These are phyloP conservation scores for Aspergillus sojae DNA, from an alignment of 2,329 filamentous ascomycete genomes.

Conservation along the genomic window DNA sequence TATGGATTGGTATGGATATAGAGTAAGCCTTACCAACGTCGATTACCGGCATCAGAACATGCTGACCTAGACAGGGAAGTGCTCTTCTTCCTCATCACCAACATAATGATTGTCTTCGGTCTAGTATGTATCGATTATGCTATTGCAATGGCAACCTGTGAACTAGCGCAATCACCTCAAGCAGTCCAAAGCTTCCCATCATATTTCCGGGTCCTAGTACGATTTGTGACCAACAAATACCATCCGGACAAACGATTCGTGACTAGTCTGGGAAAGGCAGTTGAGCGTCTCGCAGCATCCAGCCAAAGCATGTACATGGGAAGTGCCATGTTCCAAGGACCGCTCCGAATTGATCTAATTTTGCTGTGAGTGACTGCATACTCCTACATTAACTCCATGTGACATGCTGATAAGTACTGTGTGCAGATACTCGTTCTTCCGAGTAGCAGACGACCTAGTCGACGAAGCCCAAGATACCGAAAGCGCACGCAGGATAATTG, in stretches of 20 bases:
- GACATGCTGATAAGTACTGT: slow-evolving; percentile 13
- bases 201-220: slow-evolving; percentile 27
- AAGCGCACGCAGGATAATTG: neutral
- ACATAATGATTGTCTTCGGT: slow-evolving; percentile 70
- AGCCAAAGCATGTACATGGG: slow-evolving; percentile 76
- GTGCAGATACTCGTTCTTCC: slow-evolving; percentile 69
- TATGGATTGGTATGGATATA: slow-evolving; percentile 65
- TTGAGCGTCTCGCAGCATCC: slow-evolving; percentile 61
- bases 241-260: slow-evolving; percentile 57
- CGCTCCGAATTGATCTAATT: slow-evolving; percentile 68
- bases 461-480: slow-evolving; percentile 59
- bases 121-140: slow-evolving; percentile 70
- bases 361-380: slow-evolving; percentile 53
- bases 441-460: slow-evolving; percentile 72
- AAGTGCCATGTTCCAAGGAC: slow-evolving; percentile 68
- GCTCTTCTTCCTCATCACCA: slow-evolving; percentile 72
- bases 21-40: slow-evolving; percentile 48
- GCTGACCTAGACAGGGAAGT: slow-evolving; percentile 54
- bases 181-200: neutral
- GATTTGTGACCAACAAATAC: slow-evolving; percentile 46
- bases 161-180: neutral
- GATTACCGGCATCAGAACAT: neutral
- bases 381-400: fast-evolving
- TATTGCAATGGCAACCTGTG: slow-evolving; percentile 58
- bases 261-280: slow-evolving; percentile 61